Evolutionary conservation across 2,329 filamentous ascomycete genomes (phyloP).

Genomic region (Neopestalotiopsis sp.): DNA sequence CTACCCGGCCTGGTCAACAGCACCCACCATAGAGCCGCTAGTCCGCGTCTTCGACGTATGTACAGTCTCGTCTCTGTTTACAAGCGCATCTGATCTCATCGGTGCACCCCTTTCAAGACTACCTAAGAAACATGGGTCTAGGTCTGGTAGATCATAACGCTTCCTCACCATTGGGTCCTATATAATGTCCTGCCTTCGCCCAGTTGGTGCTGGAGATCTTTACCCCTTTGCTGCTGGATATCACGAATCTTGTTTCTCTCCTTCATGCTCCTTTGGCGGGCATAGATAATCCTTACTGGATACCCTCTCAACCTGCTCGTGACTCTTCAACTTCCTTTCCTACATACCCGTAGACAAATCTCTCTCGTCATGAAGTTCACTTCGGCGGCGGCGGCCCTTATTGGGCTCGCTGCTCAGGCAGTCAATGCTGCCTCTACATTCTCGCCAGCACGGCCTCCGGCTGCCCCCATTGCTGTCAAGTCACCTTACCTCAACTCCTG

Average conservation of each 20-base stretch:
- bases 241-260: slow-evolving; percentile 3
- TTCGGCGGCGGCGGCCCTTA: slow-evolving; percentile 29
- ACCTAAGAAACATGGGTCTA: slow-evolving; percentile 10
- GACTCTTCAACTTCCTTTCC: not conserved
- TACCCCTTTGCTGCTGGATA: not conserved
- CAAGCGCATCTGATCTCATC: slow-evolving; percentile 17
- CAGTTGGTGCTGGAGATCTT: slow-evolving; percentile 7
- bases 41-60: slow-evolving; percentile 1
- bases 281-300: not conserved
- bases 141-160: slow-evolving; percentile 2
- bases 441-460: slow-evolving; percentile 67
- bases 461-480: slow-evolving; percentile 74
- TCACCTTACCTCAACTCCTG: slow-evolving; percentile 78
- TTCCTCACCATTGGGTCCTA: slow-evolving; percentile 8
- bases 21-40: slow-evolving; percentile 1
- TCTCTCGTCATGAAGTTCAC: slow-evolving; percentile 33
- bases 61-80: not conserved
- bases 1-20: not conserved
- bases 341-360: slow-evolving; percentile 27
- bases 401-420: slow-evolving; percentile 34
- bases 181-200: slow-evolving; percentile 9
- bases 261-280: not conserved
- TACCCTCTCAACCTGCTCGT: not conserved
- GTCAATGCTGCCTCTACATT: slow-evolving; percentile 57
- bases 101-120: slow-evolving; percentile 4